phyloP scores from a whole-genome alignment of 2,329 filamentous ascomycete genomes.

The Sporothrix dimorphospora region DNA sequence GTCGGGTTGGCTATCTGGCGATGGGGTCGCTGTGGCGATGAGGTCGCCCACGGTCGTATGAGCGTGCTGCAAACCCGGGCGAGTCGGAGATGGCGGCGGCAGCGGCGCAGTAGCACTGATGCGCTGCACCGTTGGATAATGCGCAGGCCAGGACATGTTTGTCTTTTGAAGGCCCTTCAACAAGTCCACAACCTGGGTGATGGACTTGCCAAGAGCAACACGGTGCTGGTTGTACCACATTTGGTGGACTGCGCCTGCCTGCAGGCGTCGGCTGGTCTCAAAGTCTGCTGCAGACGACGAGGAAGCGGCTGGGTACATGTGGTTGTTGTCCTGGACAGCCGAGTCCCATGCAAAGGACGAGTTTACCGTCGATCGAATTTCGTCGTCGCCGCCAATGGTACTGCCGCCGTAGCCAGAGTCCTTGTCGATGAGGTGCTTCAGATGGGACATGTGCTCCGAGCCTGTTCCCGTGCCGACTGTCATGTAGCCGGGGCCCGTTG shows the following conservation, averaged over 20 bases:
- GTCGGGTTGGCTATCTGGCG: background rate
- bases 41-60: slow-evolving; percentile 61
- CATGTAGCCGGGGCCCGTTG: slow-evolving; percentile 63
- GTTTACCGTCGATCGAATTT: slow-evolving; percentile 33
- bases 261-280: slow-evolving; percentile 67
- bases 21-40: slow-evolving; percentile 1
- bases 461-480: slow-evolving; percentile 82
- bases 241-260: slow-evolving; percentile 86
- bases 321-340: slow-evolving; percentile 51
- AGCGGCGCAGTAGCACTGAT: slow-evolving; percentile 49
- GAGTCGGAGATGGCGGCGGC: slow-evolving; percentile 51
- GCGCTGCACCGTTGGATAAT: slow-evolving; percentile 84
- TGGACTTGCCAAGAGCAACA: slow-evolving; percentile 81
- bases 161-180: slow-evolving; percentile 81
- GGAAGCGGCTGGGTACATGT: slow-evolving; percentile 46
- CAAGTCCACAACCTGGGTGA: slow-evolving; percentile 82
- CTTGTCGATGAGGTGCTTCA: slow-evolving; percentile 79
- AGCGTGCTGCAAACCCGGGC: slow-evolving; percentile 66
- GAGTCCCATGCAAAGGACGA: slow-evolving; percentile 49
- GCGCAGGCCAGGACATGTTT: slow-evolving; percentile 90
- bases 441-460: slow-evolving; percentile 76
- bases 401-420: slow-evolving; percentile 95
- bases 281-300: slow-evolving; percentile 40
- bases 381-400: slow-evolving; percentile 62
- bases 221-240: slow-evolving; percentile 94